These are phyloP conservation scores for Coniochaeta sp. DNA, from an alignment of 2,329 filamentous ascomycete genomes.

Conservation along the genomic window DNA sequence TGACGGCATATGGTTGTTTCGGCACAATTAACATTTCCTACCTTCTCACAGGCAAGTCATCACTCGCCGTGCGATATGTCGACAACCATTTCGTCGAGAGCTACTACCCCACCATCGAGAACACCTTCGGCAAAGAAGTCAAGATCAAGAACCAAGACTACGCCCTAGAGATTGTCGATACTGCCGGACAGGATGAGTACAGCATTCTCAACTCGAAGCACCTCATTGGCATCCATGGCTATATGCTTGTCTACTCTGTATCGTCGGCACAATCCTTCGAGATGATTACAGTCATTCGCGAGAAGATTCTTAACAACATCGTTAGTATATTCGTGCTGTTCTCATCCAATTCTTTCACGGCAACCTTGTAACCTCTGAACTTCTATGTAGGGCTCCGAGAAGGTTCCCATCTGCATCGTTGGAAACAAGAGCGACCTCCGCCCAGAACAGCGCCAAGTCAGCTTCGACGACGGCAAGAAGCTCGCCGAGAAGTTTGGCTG, in stretches of 20 bases:
- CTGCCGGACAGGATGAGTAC: constrained; percentile 97
- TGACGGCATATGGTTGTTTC: neutral
- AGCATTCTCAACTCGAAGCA: constrained; percentile 97
- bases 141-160: constrained; percentile 89
- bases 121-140: constrained; percentile 95
- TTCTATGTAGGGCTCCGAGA: constrained; percentile 69
- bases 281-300: constrained; percentile 91
- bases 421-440: constrained; percentile 96
- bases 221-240: constrained; percentile 98
- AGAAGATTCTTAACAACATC: constrained; percentile 95
- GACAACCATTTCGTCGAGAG: constrained; percentile 98
- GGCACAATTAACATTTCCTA: neutral
- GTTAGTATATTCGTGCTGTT: constrained; percentile 42
- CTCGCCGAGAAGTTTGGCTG: constrained; percentile 83
- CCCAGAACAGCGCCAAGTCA: constrained; percentile 88
- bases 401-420: constrained; percentile 88
- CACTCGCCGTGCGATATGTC: constrained; percentile 92
- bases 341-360: neutral
- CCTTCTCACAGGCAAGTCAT: constrained; percentile 73
- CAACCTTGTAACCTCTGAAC: neutral
- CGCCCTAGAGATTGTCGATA: constrained; percentile 95
- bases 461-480: constrained; percentile 74
- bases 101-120: constrained; percentile 99
- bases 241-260: constrained; percentile 98
- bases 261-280: constrained; percentile 90